Evolutionary conservation across 2,329 filamentous ascomycete genomes (phyloP).

Genomic region (Leptoxyphium fumago): DNA sequence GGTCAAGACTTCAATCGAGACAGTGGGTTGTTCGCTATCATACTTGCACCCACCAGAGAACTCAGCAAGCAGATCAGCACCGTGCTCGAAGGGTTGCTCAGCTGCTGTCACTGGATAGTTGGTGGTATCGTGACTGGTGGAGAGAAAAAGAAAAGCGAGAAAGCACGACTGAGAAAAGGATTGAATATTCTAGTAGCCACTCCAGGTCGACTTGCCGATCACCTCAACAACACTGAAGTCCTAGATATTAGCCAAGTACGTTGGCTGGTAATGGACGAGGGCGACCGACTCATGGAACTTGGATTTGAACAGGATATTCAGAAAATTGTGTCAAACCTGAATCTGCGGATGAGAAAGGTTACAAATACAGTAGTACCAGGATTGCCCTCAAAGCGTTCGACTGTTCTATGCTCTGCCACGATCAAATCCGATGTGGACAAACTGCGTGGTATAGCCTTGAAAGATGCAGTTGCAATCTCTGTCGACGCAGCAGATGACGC

Average conservation of each 20-base stretch:
- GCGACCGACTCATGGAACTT: constrained; percentile 94
- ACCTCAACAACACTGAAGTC: constrained; percentile 81
- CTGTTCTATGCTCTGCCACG: constrained; percentile 86
- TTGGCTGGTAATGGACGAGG: constrained; percentile 91
- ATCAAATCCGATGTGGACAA: constrained; percentile 97
- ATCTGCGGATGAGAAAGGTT: constrained; percentile 47
- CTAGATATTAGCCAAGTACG: constrained; percentile 77
- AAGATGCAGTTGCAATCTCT: constrained; percentile 78
- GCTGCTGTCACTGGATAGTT: constrained; percentile 89
- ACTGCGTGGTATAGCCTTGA: constrained; percentile 85
- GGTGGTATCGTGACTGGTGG: constrained; percentile 69
- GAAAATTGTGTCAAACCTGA: constrained; percentile 68
- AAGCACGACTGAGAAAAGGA: constrained; percentile 83
- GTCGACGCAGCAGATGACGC: constrained; percentile 41
- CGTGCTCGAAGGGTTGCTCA: constrained; percentile 70
- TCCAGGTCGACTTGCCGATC: constrained; percentile 78
- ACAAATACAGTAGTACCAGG: constrained; percentile 46
- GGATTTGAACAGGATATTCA: constrained; percentile 92
- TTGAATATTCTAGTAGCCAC: constrained; percentile 93
- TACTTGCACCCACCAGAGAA: constrained; percentile 89
- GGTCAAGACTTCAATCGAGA: constrained; percentile 53
- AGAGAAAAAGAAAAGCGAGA: constrained; percentile 68
- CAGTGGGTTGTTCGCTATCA: constrained; percentile 81
- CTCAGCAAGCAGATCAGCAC: constrained; percentile 84
- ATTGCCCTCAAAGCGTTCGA: constrained; percentile 63